Evolutionary conservation across 139 green algal genomes (phyloP).

Genomic region (Micromonas pusilla): DNA sequence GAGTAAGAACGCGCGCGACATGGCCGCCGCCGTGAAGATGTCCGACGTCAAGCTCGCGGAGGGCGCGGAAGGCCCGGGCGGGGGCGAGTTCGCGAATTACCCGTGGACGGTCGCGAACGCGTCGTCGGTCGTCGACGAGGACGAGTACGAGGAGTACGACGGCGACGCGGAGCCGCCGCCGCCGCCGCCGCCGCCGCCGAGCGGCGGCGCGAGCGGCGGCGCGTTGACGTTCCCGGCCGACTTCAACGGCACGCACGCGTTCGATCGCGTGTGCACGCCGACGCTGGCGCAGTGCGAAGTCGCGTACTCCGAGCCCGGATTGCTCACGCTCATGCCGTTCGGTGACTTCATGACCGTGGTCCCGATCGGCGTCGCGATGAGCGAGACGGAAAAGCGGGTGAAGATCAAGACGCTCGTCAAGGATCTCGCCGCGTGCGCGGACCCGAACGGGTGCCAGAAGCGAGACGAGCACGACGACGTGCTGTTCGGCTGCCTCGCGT

Average conservation of each 20-base stretch:
- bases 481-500: not conserved
- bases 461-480: not conserved
- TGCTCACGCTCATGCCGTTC: not conserved
- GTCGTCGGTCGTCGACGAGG: no score
- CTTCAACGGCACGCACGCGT: not conserved
- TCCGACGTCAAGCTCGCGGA: not conserved
- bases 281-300: not conserved
- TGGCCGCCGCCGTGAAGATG: not conserved
- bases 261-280: not conserved
- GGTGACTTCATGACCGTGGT: not conserved
- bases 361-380: not conserved
- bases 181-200: no score
- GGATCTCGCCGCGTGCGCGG: not conserved
- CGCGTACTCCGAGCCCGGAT: not conserved
- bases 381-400: not conserved
- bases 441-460: not conserved
- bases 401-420: not conserved
- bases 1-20: not conserved
- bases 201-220: no score
- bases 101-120: no score
- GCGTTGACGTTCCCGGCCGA: not conserved
- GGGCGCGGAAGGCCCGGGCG: not conserved
- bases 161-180: no score
- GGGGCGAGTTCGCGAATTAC: not conserved
- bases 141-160: no score